Base-by-base conservation (phyloP, 805 yeast genomes). In the Sugiyamaella smithiae region DNA sequence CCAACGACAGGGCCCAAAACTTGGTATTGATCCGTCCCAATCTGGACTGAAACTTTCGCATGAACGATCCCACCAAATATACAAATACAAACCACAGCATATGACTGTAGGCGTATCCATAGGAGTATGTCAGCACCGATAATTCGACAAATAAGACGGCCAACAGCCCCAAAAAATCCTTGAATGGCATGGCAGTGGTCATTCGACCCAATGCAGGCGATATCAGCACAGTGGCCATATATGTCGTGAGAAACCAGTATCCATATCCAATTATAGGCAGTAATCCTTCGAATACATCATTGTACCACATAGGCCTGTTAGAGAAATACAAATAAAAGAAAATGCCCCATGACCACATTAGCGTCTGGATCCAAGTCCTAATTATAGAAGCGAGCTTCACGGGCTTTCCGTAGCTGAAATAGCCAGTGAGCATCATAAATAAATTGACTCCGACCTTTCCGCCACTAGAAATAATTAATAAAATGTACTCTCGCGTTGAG, bases 391-490 rank as follows among this genome's bases (percentile, higher is more conserved):
- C 28, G 22, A 29, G 28, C n/a, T 32, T 32, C n/a, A 36, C 46
- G 3, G 46, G 42, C 20, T 23, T 20, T 16, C 46, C 46, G 16
- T 22, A 33, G 25, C 20, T 22, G 40, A 43, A 43, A 22, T 43
- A 43, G 25, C 46, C 46, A 3, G 46, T 22, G n/a, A 43, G 22
- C 12, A 43, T 14, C 45, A 43, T 29, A 22, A 43, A 43, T 6
- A 43, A 7, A 43, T 43, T 23, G 16, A 43, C 46, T 5, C 46
- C 46, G 28, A 43, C 14, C 22, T 43, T 43, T 14, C 46, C 46
- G 9, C 25, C 25, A 29, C 46, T 32, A 4, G 28, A 25, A 4
- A 35, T 5, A 4, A 35, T 20, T 5, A 35, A 19, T 20, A 35
- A 19, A 4, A 5, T 12, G 8, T 35, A 35, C 5, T 19, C 20